phyloP scores from a whole-genome alignment of 2,329 filamentous ascomycete species.

The Fusarium pseudograminearum region DNA sequence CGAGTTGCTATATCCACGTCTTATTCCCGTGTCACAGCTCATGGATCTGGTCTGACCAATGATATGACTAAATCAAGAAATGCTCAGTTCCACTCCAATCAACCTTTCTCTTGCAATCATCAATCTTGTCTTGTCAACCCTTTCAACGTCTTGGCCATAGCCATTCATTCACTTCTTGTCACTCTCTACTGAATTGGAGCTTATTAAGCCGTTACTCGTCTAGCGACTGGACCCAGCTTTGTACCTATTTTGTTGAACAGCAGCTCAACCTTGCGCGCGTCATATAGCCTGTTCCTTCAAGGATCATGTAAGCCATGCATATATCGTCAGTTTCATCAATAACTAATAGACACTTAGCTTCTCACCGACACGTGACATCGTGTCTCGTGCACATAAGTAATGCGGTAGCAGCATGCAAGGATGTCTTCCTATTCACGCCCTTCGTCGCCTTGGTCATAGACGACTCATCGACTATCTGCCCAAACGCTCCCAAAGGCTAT shows the following conservation, averaged over 20 bases:
- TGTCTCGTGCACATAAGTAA: constrained; percentile 10
- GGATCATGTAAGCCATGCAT: constrained; percentile 19
- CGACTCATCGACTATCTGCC: constrained; percentile 1
- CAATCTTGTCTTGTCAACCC: background rate
- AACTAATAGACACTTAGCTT: background rate
- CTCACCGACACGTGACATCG: background rate
- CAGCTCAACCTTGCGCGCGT: background rate
- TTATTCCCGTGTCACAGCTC: background rate
- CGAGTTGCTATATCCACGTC: background rate
- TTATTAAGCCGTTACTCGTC: background rate
- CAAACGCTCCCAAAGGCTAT: constrained; percentile 22
- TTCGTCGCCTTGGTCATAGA: constrained; percentile 32
- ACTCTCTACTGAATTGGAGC: background rate
- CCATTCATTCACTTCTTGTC: background rate
- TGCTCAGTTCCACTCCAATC: constrained; percentile 7
- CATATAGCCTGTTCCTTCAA: background rate
- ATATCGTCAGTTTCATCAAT: background rate
- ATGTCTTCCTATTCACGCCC: constrained; percentile 35
- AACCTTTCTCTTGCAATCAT: constrained; percentile 3
- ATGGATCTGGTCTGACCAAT: constrained; percentile 10
- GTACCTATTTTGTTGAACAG: background rate
- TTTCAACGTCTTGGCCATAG: background rate
- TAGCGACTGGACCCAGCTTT: background rate
- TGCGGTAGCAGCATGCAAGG: constrained; percentile 42
- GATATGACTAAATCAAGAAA: background rate